Evolutionary conservation across 495 filamentous ascomycete species (phyloP), one percentile per base, ranked within the genome.

Genomic region (Daldinia caldariorum): DNA sequence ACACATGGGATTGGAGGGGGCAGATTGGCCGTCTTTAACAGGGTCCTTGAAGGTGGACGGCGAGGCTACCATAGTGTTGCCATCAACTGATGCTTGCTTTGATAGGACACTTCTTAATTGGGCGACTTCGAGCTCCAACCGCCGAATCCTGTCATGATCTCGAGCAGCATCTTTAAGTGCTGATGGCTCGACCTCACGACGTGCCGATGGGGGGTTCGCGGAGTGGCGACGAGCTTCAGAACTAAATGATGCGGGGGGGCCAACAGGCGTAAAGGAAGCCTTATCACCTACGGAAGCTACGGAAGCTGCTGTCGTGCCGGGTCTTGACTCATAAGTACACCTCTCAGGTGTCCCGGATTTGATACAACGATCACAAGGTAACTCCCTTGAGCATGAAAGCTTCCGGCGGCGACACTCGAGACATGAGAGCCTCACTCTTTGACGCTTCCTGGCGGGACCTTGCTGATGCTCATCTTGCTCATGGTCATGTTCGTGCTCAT

Each of bases 371-470:
- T 83, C 81, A 71, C 83, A 85, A 16, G 83, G 83, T 55, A 85
- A 76, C 74, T 83, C 83, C 45, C 83, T 78, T 57, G 83, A 83
- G 66, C 83, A 85, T 37, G 83, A 85, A 38, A 85, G 72, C 73
- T 85, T 85, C 18, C 83, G 73, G 20, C 83, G 72, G 63, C 83
- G 79, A 68, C 83, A 85, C 49, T 85, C 83, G 35, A 85, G 78
- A 54, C 83, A 85, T 10, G 81, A 83, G 18, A 85, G 79, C 13
- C 83, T 73, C 0, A 85, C 79, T 47, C 83, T 73, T 74, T 85
- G 83, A 6, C 83, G 76, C 71, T 85, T 85, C 51, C 83, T 66
- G 6, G 82, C 76, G 0, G 81, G 82, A 5, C 74, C 76, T 35
- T 75, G 77, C 14, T 71, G 67, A 20, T 72, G 70, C 9, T 76